Percentiles rank a stretch among this genome's conserved stretches.
Conservation (phyloP, 148 eudicot genomes). For the Tetragonia tetragonoides region DNA sequence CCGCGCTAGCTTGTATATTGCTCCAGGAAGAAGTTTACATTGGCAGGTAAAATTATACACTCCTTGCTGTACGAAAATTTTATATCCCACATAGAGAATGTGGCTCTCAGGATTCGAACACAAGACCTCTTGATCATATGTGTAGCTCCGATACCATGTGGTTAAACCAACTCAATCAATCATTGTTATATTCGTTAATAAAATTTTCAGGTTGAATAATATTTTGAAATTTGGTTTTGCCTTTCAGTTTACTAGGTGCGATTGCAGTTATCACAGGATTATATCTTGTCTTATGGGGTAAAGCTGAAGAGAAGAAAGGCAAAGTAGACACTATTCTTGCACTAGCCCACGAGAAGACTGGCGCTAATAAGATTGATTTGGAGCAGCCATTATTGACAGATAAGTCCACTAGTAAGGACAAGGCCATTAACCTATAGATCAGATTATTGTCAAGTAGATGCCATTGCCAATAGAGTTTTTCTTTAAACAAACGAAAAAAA, state of each 20-base stretch:
- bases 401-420: conserved; percentile 7
- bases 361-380: conserved; percentile 32
- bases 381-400: conserved; percentile 51
- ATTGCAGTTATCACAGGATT: conserved; percentile 52
- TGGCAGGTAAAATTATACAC: conserved; percentile 54
- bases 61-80: no score
- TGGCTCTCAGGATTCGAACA: no score
- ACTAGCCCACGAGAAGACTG: conserved; percentile 25
- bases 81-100: no score
- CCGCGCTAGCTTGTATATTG: conserved; percentile 46
- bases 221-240: no score
- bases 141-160: no score
- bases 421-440: background rate
- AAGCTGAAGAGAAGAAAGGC: conserved; percentile 38
- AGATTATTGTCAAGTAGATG: no score
- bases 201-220: no score
- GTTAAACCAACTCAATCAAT: no score
- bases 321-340: background rate
- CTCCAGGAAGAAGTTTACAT: conserved; percentile 58
- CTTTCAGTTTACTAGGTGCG: conserved; percentile 54
- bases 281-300: conserved; percentile 78
- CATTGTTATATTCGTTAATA: no score
- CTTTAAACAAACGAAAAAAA: no score
- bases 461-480: no score
- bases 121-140: no score